A percentile compares a stretch with the other conserved stretches of the same genome.
Conservation (phyloP, 139 green algal species). For the Coccomyxa sp. region DNA sequence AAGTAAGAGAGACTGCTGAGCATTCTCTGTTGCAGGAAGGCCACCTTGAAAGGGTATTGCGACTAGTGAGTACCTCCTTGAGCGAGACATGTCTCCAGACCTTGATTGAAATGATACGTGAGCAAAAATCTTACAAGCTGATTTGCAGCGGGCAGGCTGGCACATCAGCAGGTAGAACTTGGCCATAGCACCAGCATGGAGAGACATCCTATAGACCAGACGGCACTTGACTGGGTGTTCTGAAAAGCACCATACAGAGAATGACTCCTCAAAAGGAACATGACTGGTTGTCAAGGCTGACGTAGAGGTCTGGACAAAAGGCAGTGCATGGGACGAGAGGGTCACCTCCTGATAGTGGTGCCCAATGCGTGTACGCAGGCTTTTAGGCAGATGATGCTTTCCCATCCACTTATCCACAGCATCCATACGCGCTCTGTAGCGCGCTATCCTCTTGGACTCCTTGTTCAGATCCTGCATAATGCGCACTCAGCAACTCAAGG, state of each 20-base stretch:
- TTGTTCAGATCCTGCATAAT: conserved; percentile 15
- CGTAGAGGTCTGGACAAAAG: too few species aligned
- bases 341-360: conserved; percentile 14
- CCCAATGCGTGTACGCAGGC: conserved; percentile 11
- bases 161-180: too few species aligned
- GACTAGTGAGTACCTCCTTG: not conserved
- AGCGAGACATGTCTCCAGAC: not conserved
- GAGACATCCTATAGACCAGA: too few species aligned
- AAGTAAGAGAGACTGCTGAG: not conserved
- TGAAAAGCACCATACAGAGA: too few species aligned
- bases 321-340: too few species aligned
- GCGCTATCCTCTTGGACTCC: conserved; percentile 11
- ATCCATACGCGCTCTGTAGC: conserved; percentile 18
- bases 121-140: too few species aligned
- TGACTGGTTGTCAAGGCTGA: too few species aligned
- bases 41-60: not conserved
- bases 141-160: too few species aligned
- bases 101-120: not conserved
- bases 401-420: conserved; percentile 20
- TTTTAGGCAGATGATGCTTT: not conserved
- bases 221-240: too few species aligned
- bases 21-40: not conserved
- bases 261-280: too few species aligned
- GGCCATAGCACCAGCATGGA: too few species aligned
- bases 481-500: too few species aligned